Evolutionary conservation across 2,329 filamentous ascomycete genomes (phyloP), one percentile per base, ranked within the genome.

Genomic region (Xylariaceae sp.): DNA sequence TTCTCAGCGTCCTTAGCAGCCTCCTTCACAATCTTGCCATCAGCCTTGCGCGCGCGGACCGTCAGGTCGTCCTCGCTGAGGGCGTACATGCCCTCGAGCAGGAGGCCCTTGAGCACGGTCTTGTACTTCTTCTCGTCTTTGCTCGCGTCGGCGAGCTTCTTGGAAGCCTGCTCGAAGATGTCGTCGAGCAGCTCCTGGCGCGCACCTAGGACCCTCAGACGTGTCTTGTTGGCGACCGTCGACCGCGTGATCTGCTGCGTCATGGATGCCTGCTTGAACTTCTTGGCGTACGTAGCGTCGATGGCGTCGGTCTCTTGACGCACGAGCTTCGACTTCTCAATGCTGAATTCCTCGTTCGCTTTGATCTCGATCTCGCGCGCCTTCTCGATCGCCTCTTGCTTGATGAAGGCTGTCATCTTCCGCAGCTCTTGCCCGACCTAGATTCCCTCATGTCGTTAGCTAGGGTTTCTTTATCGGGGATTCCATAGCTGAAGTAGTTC

Each of bases 351-450:
- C 78, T 98, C 92, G 81, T 98, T 93, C 76, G 95, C 95, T 80
- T 98, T 98, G 80, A 98, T 89, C 73, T 95, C 87, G 78, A 99
- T 98, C 79, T 99, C 95, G 74, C 90, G 90, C 70, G 92, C 92
- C 80, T 99, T 99, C 76, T 99, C 95, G 72, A 90, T 86, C 58
- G 95, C 95, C 82, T 99, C 95, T 81, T 98, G 95, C 78, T 92
- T 91, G 87, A 99, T 99, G 86, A 99, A 99, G 74, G 93, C 94
- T 59, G 95, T 98, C 95, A 99, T 99, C 87, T 99, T 99, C 84
- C 91, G 93, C 79, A 99, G 91, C 87, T 99, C 95, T 79, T 91
- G 88, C 79, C 91, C 88, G 84, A 99, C 95, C 92, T 98, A 75
- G 63, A 45, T n/a, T 52, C 49, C 16, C 24, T 21, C 34, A 40